Evolutionary conservation across 768 basidiomycete species (phyloP), one percentile per base, ranked within the genome.

Genomic region (Candolleomyces aberdarensis): DNA sequence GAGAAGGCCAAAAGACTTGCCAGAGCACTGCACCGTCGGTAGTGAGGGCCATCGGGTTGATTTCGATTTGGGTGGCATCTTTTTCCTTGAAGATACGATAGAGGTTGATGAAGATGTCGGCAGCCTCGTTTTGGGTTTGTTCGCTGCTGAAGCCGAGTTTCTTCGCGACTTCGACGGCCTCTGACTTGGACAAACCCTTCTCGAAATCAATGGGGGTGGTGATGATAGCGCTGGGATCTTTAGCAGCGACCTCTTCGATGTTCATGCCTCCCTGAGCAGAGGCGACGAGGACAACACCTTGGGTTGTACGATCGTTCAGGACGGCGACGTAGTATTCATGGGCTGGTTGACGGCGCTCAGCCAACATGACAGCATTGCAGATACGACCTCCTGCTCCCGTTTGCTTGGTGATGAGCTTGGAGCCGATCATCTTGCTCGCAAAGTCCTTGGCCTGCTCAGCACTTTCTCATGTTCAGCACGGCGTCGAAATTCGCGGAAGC

Each of bases 291-390:
- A 98, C 97, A 48, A 94, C 92, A 14, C 92, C 89, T 62, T 94
- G 88, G 6, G 89, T 80, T 14, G 84, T 85, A 66, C 97, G 92
- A 81, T 99, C 97, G 70, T 98, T 98, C 58, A 99, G 85, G 36
- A 98, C 86, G 14, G 97, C 97, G 55, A 96, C 91, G 70, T 99
- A 99, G 82, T 98, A 98, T 74, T 99, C 97, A 72, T 99, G 97
- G 46, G 86, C 84, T 39, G 97, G 93, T 63, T 91, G 85, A 63
- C 94, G 88, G 66, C 93, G 89, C 77, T 98, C 95, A 14, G 97
- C 97, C 52, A 99, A 83, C 97, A 99, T 99, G 71, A 99, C 91
- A 64, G 97, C 92, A 67, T 98, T 99, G 83, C 97, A 98, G 64
- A 96, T 74, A 60, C 96, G 87, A 49, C 97, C 97, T 56, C 74